These are phyloP conservation scores for Cyathus striatus DNA, from an alignment of 768 basidiomycete genomes.

Conservation along the genomic window DNA sequence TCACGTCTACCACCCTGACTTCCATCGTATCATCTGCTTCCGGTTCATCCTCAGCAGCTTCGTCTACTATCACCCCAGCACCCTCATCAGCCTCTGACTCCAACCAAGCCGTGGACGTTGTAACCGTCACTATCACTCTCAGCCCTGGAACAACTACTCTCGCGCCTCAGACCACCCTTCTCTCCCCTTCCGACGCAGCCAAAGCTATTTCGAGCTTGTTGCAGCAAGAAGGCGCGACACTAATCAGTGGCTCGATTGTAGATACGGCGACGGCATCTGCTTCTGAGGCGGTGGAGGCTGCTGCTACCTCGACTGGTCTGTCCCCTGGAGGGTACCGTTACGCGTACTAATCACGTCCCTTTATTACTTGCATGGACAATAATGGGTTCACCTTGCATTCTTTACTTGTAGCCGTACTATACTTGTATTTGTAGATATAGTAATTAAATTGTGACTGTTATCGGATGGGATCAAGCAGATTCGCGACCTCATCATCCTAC, in stretches of 20 bases:
- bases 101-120: no score
- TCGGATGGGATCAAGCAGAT: no score
- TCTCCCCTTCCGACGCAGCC: slow-evolving; percentile 37
- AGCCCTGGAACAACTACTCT: slow-evolving; percentile 19
- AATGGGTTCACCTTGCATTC: background rate
- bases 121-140: slow-evolving; percentile 29
- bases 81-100: no score
- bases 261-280: background rate
- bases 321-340: slow-evolving; percentile 5
- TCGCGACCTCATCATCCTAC: no score
- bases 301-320: slow-evolving; percentile 2
- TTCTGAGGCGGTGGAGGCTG: slow-evolving; percentile 1
- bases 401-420: background rate
- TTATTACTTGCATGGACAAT: background rate
- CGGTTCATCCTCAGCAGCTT: background rate
- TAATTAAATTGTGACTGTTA: background rate
- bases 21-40: slow-evolving; percentile 1
- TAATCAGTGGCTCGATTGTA: slow-evolving; percentile 3
- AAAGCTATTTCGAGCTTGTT: slow-evolving; percentile 32
- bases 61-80: slow-evolving; percentile 5
- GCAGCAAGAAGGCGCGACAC: slow-evolving; percentile 12
- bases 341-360: background rate
- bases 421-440: background rate
- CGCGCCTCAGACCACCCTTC: slow-evolving; percentile 31
- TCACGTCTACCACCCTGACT: background rate